Evolutionary conservation across 495 filamentous ascomycete genomes (phyloP), one percentile per base, ranked within the genome.

Genomic region (Aspergillus nidulans): DNA sequence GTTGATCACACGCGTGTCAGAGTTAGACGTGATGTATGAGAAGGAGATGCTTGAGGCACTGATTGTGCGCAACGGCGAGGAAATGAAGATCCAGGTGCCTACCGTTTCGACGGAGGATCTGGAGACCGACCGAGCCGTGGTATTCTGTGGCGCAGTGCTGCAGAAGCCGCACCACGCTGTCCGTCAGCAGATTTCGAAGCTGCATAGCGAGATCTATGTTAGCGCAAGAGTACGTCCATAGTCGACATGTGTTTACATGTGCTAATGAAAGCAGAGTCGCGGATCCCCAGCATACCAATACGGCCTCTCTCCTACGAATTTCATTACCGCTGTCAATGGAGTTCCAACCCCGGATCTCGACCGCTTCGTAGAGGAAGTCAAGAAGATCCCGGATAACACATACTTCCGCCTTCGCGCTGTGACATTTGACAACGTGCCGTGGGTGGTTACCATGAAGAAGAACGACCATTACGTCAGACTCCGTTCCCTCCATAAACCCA

Each of bases 361-460:
- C 57, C 67, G 76, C 18, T 99, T 99, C 66, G 69, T 97, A 41
- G 73, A 76, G 16, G 86, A 89, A 62, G 88, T 91, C 13, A 78
- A 85, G 52, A 87, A 87, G 67, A 96, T 99, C 62, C 88, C 88
- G 0, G 91, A 99, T 61, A 97, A 97, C 68, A 94, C 89, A 3
- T 99, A 98, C 74, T 97, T 98, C 84, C 83, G 95, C 20, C 78
- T 99, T 13, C 86, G 88, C 57, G 89, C 92, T 9, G 88, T 96
- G 65, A 97, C 94, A 2, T 99, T 97, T 63, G 94, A 99, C 67
- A 95, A 94, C 58, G 91, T 97, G 15, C 92, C 91, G 13, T 99
- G 92, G 88, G 89, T 97, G 21, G 88, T 94, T 18, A 97, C 92
- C 23, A 97, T 99, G 85, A 99, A 99, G 84, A 99, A 99, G 84